Evolutionary conservation across 176 grass and related monocot species (phyloP), one percentile per base, ranked within the genome.

Genomic region (Microstegium vimineum): DNA sequence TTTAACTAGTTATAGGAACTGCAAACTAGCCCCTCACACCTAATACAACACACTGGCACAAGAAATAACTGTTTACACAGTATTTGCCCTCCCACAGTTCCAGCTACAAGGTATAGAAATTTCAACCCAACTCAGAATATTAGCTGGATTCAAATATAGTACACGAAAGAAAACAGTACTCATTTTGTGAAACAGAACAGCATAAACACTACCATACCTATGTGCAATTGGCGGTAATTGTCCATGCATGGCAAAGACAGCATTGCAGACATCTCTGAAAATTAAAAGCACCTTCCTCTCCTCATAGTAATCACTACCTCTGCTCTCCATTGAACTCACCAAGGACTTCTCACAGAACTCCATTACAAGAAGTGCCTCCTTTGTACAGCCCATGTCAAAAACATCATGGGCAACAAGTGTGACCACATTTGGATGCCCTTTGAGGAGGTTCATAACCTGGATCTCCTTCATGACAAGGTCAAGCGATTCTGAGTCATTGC

Each of bases 171-270:
- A 79, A 67, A 38, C 27, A 34, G n/a, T 36, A 66, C 11, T 37
- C 8, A 56, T 65, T 77, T 71, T 37, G 1, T 76, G 27, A 81
- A 46, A 71, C 16, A 72, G 15, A 82, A 31, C 67, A 86, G 31
- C 57, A 73, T 33, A 78, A 51, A 16, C 9, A 47, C 66, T 77
- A 22, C 30, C 22, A 4, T 91, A 96, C 90, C 93, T 94, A 77
- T 97, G 94, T 63, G 94, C 91, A 87, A 97, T 89, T 76, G 94
- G 89, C 23, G 91, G 94, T 59, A 84, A 89, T 75, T 91, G 94
- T 8, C 74, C 81, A 77, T 97, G 94, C 94, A 97, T 91, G 8
- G 91, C 88, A 72, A 97, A 93, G 72, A 97, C 86, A 35, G 94
- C 91, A 85, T 89, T 94, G 81, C 91, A 97, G 71, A 97, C 69